A percentile compares a stretch with the other conserved stretches of the same genome.
Evolutionary conservation across 352 stramenopile genomes (phyloP).

Genomic region (Pythium sp.): DNA sequence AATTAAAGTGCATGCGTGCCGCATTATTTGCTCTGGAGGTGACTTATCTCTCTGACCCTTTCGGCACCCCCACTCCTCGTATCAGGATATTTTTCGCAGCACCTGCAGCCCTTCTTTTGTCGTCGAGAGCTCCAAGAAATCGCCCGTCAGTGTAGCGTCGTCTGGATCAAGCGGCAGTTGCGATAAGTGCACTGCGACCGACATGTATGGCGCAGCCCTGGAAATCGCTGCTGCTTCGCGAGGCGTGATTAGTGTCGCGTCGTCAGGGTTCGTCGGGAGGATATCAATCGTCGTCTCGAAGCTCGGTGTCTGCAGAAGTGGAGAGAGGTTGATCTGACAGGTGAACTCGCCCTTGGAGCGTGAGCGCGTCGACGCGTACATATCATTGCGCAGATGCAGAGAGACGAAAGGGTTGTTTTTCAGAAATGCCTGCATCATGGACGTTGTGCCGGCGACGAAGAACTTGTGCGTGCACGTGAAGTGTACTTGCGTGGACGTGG

Average conservation of each 20-base stretch:
- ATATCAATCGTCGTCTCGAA: conserved; percentile 62
- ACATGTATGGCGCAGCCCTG: conserved; percentile 44
- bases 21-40: not conserved
- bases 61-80: not conserved
- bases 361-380: conserved; percentile 63
- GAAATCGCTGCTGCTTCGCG: conserved; percentile 47
- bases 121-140: conserved; percentile 43
- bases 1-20: not conserved
- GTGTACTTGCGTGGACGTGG: conserved; percentile 21
- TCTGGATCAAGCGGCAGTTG: conserved; percentile 33
- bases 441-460: conserved; percentile 35
- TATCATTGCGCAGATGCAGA: conserved; percentile 64
- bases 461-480: conserved; percentile 73
- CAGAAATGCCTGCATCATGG: conserved; percentile 34
- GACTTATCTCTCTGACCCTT: not conserved
- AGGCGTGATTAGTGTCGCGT: conserved; percentile 39
- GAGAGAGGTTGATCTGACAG: conserved; percentile 34
- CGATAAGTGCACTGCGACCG: conserved; percentile 44
- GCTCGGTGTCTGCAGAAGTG: conserved; percentile 26
- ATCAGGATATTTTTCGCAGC: conserved; percentile 52
- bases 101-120: conserved; percentile 50
- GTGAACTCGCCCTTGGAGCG: conserved; percentile 44
- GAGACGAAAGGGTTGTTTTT: conserved; percentile 27
- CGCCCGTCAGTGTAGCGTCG: conserved; percentile 28
- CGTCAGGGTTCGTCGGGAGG: conserved; percentile 18